Evolutionary conservation across 352 stramenopile genomes (phyloP), one percentile per base, ranked within the genome.

Genomic region (Globisporangium cylindrosporum): DNA sequence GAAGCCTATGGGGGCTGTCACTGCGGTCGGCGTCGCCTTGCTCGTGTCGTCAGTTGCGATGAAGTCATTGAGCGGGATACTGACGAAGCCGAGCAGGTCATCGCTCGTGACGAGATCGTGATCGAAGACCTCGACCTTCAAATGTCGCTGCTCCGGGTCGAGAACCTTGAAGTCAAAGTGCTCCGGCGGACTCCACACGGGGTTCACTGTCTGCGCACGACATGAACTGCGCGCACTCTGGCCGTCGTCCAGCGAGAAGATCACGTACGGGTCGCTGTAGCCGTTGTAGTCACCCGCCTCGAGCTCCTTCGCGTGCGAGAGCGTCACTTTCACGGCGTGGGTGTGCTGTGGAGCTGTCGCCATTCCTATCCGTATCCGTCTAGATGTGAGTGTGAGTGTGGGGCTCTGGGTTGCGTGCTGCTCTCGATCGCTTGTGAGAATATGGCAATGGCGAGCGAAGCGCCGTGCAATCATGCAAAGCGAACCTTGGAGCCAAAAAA

Each of bases 261-360:
- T 66, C 27, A 84, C 66, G 67, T 80, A 84, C 59, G 74, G 74
- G 55, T 84, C 72, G 29, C 66, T 77, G 34, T 68, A 79, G 62
- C 76, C 74, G 22, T 62, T 69, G 25, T 56, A 73, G 58, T 84
- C 76, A 22, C 64, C 70, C 3, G 62, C 59, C 7, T 73, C 55
- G 10, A 84, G 71, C 12, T 73, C 67, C 3, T 55, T 76, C 2
- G 76, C 76, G 32, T 76, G 69, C 41, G 69, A 69, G 18, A 80
- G 72, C 46, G 67, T 77, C 34, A 81, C 24, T 22, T 67, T 70
- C 24, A 81, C 67, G 0, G 53, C 59, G 46, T 69, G 71, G 1
- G 48, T 57, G 27, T 25, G 46, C 34, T 53, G 51, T 18, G 38
- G 27, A 7, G 18, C 5, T 10, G 36, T 8, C 32, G 56, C 29